These are phyloP conservation scores for Haplographium delicatum DNA, from an alignment of 495 filamentous ascomycete species.

Conservation along the genomic window DNA sequence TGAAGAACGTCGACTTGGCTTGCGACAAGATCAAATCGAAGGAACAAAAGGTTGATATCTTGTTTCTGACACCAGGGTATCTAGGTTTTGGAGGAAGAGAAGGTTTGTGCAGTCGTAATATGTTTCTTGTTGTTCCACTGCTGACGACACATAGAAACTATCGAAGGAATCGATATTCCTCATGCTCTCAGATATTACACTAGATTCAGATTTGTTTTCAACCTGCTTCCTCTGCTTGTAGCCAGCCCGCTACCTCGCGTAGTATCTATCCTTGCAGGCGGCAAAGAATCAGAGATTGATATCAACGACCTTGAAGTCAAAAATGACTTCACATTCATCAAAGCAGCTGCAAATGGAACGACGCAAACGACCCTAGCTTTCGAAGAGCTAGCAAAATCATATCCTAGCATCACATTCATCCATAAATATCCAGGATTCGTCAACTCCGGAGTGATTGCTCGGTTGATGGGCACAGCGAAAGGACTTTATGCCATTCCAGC, in stretches of 20 bases:
- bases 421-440: constrained; percentile 39
- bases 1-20: constrained; percentile 26
- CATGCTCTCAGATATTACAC: constrained; percentile 29
- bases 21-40: constrained; percentile 25
- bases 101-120: constrained; percentile 14
- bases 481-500: constrained; percentile 18
- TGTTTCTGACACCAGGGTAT: constrained; percentile 27
- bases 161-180: constrained; percentile 27
- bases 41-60: constrained; percentile 25
- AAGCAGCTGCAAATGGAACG: constrained; percentile 16
- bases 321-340: constrained; percentile 19
- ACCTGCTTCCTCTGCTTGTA: constrained; percentile 25
- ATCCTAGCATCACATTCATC: constrained; percentile 32
- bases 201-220: constrained; percentile 21
- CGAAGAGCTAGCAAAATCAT: constrained; percentile 27
- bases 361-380: constrained; percentile 29
- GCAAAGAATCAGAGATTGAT: constrained; percentile 19
- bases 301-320: constrained; percentile 22
- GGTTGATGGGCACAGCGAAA: constrained; percentile 8
- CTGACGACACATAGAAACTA: constrained; percentile 18
- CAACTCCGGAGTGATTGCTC: constrained; percentile 22
- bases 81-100: constrained; percentile 15
- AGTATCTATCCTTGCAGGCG: constrained; percentile 24
- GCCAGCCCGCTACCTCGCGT: constrained; percentile 19
- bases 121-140: neutral